Evolutionary conservation across 306 rosid species (phyloP), one percentile per base, ranked within the genome.

Genomic region (Cyamopsis tetragonoloba): DNA sequence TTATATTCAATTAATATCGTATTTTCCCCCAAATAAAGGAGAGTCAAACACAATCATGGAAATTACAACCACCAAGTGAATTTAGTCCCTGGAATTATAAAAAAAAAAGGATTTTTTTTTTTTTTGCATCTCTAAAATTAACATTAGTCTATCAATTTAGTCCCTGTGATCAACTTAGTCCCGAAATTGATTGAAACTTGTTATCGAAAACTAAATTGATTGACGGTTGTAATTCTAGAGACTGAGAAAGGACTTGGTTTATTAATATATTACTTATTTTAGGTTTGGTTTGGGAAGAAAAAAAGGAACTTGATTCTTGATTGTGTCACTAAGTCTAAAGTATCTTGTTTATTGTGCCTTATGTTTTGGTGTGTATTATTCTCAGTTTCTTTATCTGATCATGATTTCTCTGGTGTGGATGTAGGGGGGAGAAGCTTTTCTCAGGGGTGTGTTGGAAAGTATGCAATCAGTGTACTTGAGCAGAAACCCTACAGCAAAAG

Each of bases 401-500:
- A 32, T 43, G 35, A 77, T 34, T 14, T 50, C 60, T 39, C 18
- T 79, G 73, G 41, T 39, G 17, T 79, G 73, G 41, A 76, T 79
- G 75, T 58, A 93, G 97, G 90, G 92, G 5, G 82, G 76, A 57
- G 91, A 93, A 71, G 81, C 75, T 2, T 90, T 90, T 79, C 72
- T 90, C 79, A 86, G 96, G 82, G 79, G 81, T 18, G 88, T 81
- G 54, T 58, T 93, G 86, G 87, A 79, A 55, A 79, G 77, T 31
- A 93, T 93, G 89, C 90, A 90, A 74, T 69, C 81, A 0, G 89
- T 88, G 59, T 93, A 93, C 84, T 64, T 93, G 66, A 85, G 77
- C 32, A 86, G 97, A 68, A 93, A 93, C 59, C 97, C 97, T 32
- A 84, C 97, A 22, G 99, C 99, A 18, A 90, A 86, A 68, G 82